Evolutionary conservation across 1,139 yeast species (phyloP).

Genomic region (Zygosaccharomyces sapae): DNA sequence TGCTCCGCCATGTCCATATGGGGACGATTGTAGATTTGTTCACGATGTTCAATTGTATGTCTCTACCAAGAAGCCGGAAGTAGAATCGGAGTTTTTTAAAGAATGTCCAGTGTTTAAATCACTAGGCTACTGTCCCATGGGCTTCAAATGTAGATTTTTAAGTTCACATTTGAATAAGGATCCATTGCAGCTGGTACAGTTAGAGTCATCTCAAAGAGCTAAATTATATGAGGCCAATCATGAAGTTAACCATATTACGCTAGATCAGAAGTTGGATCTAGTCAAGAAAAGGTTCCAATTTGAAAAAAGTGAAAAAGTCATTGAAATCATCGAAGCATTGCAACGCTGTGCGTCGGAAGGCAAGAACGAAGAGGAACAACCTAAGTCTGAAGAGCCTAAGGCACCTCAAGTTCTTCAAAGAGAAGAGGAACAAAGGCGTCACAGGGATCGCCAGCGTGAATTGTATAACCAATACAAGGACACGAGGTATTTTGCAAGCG

Average conservation of each 20-base stretch:
- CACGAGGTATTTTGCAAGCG: slow-evolving; percentile 72
- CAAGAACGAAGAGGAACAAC: slow-evolving; percentile 23
- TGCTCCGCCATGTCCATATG: slow-evolving; percentile 55
- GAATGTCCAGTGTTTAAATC: slow-evolving; percentile 83
- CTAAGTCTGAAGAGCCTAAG: slow-evolving; percentile 15
- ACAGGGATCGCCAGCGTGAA: slow-evolving; percentile 39
- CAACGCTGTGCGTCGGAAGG: slow-evolving; percentile 34
- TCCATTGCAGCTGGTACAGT: slow-evolving; percentile 44
- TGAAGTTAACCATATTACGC: slow-evolving; percentile 64
- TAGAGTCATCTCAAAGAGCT: slow-evolving; percentile 34
- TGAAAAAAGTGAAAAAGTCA: slow-evolving; percentile 50
- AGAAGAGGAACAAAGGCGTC: slow-evolving; percentile 22
- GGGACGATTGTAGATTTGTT: slow-evolving; percentile 69
- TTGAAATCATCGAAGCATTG: slow-evolving; percentile 53
- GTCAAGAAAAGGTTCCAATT: slow-evolving; percentile 62
- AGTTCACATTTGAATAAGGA: slow-evolving; percentile 61
- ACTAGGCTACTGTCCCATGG: slow-evolving; percentile 87
- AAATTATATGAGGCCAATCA: slow-evolving; percentile 42
- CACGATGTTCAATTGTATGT: slow-evolving; percentile 72
- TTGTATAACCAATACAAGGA: slow-evolving; percentile 59
- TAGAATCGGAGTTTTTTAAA: slow-evolving; percentile 42
- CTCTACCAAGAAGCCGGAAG: slow-evolving; percentile 61
- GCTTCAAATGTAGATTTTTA: slow-evolving; percentile 89
- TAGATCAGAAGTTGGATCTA: slow-evolving; percentile 50
- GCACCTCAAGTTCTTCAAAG: slow-evolving; percentile 32